Conservation (phyloP, 495 filamentous ascomycete species). For the Hypoxylon lienhwacheense region DNA sequence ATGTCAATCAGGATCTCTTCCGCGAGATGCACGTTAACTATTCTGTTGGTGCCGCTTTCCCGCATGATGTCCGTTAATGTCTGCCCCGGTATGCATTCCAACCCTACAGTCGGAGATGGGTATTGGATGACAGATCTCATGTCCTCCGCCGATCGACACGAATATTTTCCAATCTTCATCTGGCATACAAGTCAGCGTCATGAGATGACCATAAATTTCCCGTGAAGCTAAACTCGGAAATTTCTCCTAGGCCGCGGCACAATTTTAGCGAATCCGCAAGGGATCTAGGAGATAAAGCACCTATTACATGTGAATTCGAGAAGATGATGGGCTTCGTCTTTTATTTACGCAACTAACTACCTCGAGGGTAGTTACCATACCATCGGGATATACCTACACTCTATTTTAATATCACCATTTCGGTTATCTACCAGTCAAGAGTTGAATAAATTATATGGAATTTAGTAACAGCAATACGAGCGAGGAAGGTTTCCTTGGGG, state of each 20-base stretch:
- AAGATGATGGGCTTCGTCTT: too few species aligned
- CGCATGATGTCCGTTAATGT: conserved; percentile 22
- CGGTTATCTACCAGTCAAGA: too few species aligned
- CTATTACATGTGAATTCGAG: too few species aligned
- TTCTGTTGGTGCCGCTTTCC: conserved; percentile 23
- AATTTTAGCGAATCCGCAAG: too few species aligned
- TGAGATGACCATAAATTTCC: not conserved
- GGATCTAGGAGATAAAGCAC: too few species aligned
- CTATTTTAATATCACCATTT: too few species aligned
- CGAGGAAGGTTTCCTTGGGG: too few species aligned
- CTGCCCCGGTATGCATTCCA: conserved; percentile 24
- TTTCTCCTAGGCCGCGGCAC: not conserved
- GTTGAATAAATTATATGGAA: too few species aligned
- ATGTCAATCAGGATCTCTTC: conserved; percentile 29
- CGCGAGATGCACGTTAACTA: conserved; percentile 21
- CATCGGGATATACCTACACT: too few species aligned
- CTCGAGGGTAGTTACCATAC: too few species aligned
- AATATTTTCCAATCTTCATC: conserved; percentile 6
- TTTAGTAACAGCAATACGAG: too few species aligned
- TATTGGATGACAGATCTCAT: conserved; percentile 9
- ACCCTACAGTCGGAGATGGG: conserved; percentile 20
- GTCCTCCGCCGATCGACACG: conserved; percentile 16
- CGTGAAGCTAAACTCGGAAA: not conserved
- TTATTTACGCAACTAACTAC: too few species aligned
- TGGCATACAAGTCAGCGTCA: not conserved